These are phyloP conservation scores for Phyllosticta citrichinensis DNA, from an alignment of 2,329 filamentous ascomycete genomes.

Conservation along the genomic window DNA sequence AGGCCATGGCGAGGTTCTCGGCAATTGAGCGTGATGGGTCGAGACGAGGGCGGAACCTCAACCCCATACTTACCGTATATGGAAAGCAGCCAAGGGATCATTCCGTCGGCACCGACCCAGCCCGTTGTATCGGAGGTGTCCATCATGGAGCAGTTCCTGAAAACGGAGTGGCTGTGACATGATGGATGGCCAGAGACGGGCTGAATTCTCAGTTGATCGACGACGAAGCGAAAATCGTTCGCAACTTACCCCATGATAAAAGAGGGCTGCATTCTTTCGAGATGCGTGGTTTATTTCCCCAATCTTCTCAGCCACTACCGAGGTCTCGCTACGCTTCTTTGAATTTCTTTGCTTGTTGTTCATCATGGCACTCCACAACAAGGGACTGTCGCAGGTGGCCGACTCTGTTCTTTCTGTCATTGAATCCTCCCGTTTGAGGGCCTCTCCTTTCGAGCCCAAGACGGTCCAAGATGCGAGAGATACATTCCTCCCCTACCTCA, in stretches of 20 bases:
- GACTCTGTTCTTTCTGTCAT: slow-evolving; percentile 7
- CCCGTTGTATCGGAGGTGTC: not conserved
- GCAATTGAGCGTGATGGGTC: not conserved
- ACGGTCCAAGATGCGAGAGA: slow-evolving; percentile 2
- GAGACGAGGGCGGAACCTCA: not conserved
- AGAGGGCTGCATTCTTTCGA: not conserved
- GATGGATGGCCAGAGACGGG: not conserved
- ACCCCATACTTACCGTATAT: not conserved
- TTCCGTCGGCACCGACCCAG: not conserved
- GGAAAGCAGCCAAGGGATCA: not conserved
- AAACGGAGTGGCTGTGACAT: not conserved
- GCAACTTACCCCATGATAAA: not conserved
- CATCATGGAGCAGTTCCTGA: not conserved
- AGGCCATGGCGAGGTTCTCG: not conserved
- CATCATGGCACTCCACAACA: not conserved
- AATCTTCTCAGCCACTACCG: not conserved
- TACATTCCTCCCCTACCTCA: slow-evolving; percentile 8
- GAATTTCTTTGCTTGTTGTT: not conserved
- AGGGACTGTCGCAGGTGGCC: not conserved
- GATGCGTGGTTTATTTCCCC: not conserved
- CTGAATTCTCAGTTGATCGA: not conserved
- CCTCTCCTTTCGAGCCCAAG: slow-evolving; percentile 8
- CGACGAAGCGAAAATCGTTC: not conserved
- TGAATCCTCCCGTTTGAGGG: slow-evolving; percentile 7
- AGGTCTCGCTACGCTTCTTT: not conserved